phyloP scores from a whole-genome alignment of 1,139 yeast species.

The Yamadazyma jaroonii region DNA sequence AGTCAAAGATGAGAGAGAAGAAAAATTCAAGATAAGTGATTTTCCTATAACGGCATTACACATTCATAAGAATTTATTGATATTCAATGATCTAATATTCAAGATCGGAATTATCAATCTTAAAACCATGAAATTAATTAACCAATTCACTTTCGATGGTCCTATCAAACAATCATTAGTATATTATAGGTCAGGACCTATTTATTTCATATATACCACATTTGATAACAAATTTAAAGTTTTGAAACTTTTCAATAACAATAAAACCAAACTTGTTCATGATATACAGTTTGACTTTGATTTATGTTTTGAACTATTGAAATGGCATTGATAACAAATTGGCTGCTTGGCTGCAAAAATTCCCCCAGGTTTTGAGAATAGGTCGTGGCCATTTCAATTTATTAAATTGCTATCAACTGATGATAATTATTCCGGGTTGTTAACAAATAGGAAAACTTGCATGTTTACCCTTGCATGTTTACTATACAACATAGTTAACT shows the following conservation, averaged over 20 bases:
- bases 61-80: constrained; percentile 18
- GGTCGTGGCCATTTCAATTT: background rate
- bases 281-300: constrained; percentile 6
- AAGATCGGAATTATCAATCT: constrained; percentile 29
- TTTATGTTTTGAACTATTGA: constrained; percentile 4
- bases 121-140: constrained; percentile 14
- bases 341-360: background rate
- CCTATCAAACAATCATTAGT: constrained; percentile 1
- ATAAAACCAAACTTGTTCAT: background rate
- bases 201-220: constrained; percentile 3
- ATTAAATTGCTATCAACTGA: too few relatives aligned
- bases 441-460: too few relatives aligned
- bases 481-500: too few relatives aligned
- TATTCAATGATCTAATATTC: constrained; percentile 33
- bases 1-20: constrained; percentile 17
- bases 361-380: background rate
- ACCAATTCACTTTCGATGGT: constrained; percentile 19
- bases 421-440: too few relatives aligned
- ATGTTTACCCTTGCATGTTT: too few relatives aligned
- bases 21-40: constrained; percentile 22
- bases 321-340: too few relatives aligned
- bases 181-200: background rate
- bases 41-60: constrained; percentile 26
- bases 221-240: constrained; percentile 2
- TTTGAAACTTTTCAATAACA: constrained; percentile 1